Conservation (phyloP, 352 stramenopile species). For the Globisporangium emineosum region DNA sequence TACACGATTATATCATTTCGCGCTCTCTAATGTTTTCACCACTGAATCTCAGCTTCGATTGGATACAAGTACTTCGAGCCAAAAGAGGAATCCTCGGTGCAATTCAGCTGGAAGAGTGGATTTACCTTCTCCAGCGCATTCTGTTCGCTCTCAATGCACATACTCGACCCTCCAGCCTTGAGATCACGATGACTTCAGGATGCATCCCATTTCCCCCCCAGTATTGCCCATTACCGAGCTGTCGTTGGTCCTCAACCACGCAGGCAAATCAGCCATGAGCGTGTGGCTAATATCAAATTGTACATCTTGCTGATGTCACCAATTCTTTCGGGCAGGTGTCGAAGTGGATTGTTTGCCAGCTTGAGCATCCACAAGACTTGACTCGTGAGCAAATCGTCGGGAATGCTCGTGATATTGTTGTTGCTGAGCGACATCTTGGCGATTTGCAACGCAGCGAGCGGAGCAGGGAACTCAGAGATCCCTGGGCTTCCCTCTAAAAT, state of each 20-base stretch:
- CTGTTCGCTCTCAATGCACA: background rate
- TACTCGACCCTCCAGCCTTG: background rate
- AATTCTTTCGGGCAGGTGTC: background rate
- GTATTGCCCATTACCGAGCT: background rate
- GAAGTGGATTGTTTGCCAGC: conserved; percentile 2
- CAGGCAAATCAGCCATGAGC: background rate
- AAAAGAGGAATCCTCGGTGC: background rate
- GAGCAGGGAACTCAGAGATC: background rate
- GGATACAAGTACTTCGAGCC: background rate
- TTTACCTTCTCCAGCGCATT: background rate
- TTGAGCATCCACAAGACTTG: background rate
- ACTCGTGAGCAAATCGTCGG: background rate
- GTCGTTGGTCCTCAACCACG: background rate
- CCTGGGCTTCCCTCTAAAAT: background rate
- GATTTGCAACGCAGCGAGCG: background rate
- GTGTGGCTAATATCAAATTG: background rate
- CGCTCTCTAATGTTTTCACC: background rate
- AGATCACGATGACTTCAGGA: background rate
- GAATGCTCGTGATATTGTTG: conserved; percentile 6
- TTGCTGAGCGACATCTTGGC: background rate
- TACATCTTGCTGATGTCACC: background rate
- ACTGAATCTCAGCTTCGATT: background rate
- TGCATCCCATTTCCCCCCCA: background rate
- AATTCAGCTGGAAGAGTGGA: background rate
- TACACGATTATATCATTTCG: background rate